Percentiles rank a stretch among this genome's conserved stretches.
phyloP scores from a whole-genome alignment of 352 stramenopile genomes.

The Phytophthora citrophthora region DNA sequence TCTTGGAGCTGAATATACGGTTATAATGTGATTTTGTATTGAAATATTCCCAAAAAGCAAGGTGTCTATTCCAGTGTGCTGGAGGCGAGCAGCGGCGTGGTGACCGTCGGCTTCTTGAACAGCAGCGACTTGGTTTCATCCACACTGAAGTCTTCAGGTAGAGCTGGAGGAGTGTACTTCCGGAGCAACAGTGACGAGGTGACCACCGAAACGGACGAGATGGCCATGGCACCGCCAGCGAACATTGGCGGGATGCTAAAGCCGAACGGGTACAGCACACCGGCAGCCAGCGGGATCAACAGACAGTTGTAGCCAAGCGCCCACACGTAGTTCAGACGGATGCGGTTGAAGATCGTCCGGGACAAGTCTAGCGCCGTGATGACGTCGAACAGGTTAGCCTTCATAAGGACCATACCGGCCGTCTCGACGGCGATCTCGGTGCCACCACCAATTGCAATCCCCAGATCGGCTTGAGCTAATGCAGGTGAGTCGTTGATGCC shows the following conservation, averaged over 20 bases:
- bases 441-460: conserved; percentile 95
- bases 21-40: too few relatives aligned
- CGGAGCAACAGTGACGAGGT: conserved; percentile 94
- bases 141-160: conserved; percentile 62
- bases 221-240: conserved; percentile 96
- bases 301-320: conserved; percentile 98
- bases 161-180: conserved; percentile 87
- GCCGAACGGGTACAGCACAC: conserved; percentile 96
- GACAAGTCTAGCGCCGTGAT: conserved; percentile 97
- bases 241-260: conserved; percentile 96
- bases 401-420: conserved; percentile 94
- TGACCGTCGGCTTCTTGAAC: conserved; percentile 83
- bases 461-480: conserved; percentile 96
- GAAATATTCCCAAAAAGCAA: not conserved
- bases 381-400: conserved; percentile 93
- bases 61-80: conserved; percentile 59
- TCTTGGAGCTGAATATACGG: not conserved
- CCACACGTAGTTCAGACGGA: conserved; percentile 98
- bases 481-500: conserved; percentile 99
- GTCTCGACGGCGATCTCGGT: conserved; percentile 98
- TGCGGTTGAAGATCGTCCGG: conserved; percentile 96
- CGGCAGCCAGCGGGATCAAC: conserved; percentile 96
- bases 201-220: conserved; percentile 97
- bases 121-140: conserved; percentile 80
- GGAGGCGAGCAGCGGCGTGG: conserved; percentile 74